Base-by-base conservation (phyloP, 257 asterid species). In the Gentiana macrophylla region DNA sequence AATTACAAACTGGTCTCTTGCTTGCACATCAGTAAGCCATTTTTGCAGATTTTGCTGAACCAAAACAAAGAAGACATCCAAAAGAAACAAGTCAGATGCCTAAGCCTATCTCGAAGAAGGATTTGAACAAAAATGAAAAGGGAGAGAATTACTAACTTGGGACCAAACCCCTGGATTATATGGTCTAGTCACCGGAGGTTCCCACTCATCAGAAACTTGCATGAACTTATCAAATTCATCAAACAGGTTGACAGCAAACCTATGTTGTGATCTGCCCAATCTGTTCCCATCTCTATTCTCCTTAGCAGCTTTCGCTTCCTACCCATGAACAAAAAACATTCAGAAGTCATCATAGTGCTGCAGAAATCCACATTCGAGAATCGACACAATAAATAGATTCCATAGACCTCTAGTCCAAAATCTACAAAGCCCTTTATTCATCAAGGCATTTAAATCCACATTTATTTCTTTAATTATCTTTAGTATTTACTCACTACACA, bases 241-340 rank as follows among this genome's bases (percentile, higher is more conserved):
- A 63, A 92, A 88, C 81, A 84, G 65, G 72, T 68, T 92, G 32
- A 92, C 97, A 48, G 72, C 73, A 71, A 92, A 92, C 41, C 88
- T 72, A 67, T 92, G 24, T 24, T 24, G 98, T 38, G 97, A 68
- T 57, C 78, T 79, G 61, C 88, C 98, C 49, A 91, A 61, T 72
- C 76, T 88, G 80, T 88, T 88, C 2, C 92, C 92, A 62, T 88
- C 62, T 12, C 97, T 88, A 70, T 70, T 88, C 60, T 85, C 98
- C 77, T 72, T 84, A 4, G 97, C 95, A 55, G 84, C 73, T 57
- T 91, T 95, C 69, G 98, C 98, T 81, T 88, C 97, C 98, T 91
- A 70, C 62, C 24, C 24, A 24, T 24, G 24, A 24, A 55, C 54
- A 50, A 13, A 24, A 24, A 24, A 24, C 24, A 24, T 24, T 24